Base-by-base conservation (phyloP, 371 early-diverging fungal genomes). In the Vairimorpha apis region DNA sequence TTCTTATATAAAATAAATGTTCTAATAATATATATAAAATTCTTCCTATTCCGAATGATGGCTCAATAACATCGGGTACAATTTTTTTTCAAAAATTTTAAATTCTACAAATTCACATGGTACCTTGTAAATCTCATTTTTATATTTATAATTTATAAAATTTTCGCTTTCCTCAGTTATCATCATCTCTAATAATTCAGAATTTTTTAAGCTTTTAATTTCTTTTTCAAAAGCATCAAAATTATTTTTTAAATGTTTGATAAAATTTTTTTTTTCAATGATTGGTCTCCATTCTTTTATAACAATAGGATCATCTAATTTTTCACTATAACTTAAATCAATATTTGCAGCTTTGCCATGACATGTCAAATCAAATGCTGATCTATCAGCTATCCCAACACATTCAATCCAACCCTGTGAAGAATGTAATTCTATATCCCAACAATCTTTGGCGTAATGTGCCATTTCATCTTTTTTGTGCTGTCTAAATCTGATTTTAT, bases 401-500 rank as follows among this genome's bases (percentile, higher is more conserved):
- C 96, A 95, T 84, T 99, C 99, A 82, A 97, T 90, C 97, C 97
- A 99, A 66, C 99, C 99, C 85, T 88, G 85, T 18, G 81, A 74
- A 21, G 74, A 74, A 27, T 59, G 44, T 63, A 83, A 69, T 47
- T 83, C 83, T 32, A 75, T 81, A 73, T 85, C 85, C 84, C 81
- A 84, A 77, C 96, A 96, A 85, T 94, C 97, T 82, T 89, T 89
- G 16, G 99, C 98, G 81, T 99, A 99, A 86, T 99, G 99, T 33
- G 98, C 97, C 97, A 99, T 97, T 86, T 99, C 99, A 85, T 97
- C 97, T 53, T 87, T 85, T 89, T 96, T 90, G 83, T 99, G 99
- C 85, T 99, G 98, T 81, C 99, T 89, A 88, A 97, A 93, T 55
- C 97, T 90, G 35, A 99, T 85, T 37, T 88, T 85, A 27, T 88